Conservation (phyloP, 306 rosid genomes). For the Quercus ilex region DNA sequence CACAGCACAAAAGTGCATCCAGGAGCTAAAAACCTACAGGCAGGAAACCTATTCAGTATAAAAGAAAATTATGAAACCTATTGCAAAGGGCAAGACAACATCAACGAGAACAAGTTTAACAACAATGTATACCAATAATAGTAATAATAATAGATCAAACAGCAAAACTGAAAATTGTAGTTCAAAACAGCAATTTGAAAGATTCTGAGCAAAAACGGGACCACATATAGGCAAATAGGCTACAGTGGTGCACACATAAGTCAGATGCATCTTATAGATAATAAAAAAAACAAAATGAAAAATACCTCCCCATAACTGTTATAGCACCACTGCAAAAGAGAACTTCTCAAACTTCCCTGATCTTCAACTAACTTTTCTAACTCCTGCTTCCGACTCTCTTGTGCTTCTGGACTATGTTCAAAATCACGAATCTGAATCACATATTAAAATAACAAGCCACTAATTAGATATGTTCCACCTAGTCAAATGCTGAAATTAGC, state of each 20-base stretch:
- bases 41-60: constrained; percentile 12
- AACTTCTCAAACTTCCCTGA: constrained; percentile 79
- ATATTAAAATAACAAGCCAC: constrained; percentile 21
- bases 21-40: constrained; percentile 81
- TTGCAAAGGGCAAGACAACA: neutral
- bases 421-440: constrained; percentile 83
- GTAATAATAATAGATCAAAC: neutral
- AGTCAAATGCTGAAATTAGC: constrained; percentile 1
- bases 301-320: constrained; percentile 93
- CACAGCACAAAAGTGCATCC: constrained; percentile 96
- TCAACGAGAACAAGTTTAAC: neutral
- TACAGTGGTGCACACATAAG: neutral
- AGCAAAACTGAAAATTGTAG: neutral
- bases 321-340: constrained; percentile 87
- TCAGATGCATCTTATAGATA: neutral
- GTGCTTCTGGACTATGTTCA: constrained; percentile 79
- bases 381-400: constrained; percentile 74
- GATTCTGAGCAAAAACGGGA: neutral
- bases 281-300: neutral
- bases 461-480: constrained; percentile 11
- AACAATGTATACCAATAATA: neutral
- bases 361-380: constrained; percentile 71
- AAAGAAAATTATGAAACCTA: constrained; percentile 16
- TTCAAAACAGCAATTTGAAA: neutral
- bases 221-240: neutral